Conservation (phyloP, 495 filamentous ascomycete genomes). For the Penicillium subrubescens region DNA sequence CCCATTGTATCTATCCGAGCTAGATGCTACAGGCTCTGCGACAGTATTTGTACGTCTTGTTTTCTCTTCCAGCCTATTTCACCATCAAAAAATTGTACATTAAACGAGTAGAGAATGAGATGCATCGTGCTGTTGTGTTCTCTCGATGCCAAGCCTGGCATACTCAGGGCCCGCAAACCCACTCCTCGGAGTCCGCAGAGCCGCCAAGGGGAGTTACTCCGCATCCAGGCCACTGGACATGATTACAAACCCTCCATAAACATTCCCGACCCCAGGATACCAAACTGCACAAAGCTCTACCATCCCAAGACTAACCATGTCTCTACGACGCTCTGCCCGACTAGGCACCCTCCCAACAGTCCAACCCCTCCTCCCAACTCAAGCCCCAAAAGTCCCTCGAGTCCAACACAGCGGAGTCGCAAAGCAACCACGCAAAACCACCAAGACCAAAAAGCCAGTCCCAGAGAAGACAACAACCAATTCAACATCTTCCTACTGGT, state of each 20-base stretch:
- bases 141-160: neutral
- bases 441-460: slow-evolving; percentile 1
- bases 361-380: slow-evolving; percentile 38
- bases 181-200: neutral
- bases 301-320: slow-evolving; percentile 38
- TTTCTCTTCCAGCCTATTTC: too few species aligned
- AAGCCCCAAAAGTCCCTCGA: slow-evolving; percentile 25
- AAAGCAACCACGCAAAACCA: slow-evolving; percentile 35
- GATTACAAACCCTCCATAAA: neutral
- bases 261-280: neutral
- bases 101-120: neutral
- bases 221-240: neutral
- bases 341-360: slow-evolving; percentile 46
- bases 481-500: slow-evolving; percentile 26
- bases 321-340: slow-evolving; percentile 60
- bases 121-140: neutral
- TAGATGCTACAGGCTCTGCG: too few species aligned
- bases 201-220: neutral
- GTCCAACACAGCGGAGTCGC: slow-evolving; percentile 32
- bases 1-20: too few species aligned
- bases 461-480: slow-evolving; percentile 21
- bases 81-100: too few species aligned
- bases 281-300: neutral
- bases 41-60: too few species aligned
- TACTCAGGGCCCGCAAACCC: neutral